phyloP scores from a whole-genome alignment of 192 early-diverging fungal genomes.

The Ambispora gerdemannii region DNA sequence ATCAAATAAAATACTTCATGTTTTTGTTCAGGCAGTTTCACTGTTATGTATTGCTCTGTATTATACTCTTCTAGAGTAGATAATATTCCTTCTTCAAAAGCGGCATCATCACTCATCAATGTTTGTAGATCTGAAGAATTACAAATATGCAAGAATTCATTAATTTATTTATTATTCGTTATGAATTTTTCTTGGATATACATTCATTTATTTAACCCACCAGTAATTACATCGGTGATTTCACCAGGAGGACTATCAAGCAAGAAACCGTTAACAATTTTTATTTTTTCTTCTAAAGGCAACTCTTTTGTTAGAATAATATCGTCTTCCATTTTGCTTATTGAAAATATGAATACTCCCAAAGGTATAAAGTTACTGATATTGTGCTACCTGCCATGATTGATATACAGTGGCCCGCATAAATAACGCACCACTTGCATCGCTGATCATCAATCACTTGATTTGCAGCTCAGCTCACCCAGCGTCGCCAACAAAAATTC shows the following conservation, averaged over 20 bases:
- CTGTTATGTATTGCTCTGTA: constrained; percentile 75
- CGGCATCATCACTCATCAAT: constrained; percentile 75
- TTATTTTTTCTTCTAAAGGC: constrained; percentile 58
- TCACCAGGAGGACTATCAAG: constrained; percentile 93
- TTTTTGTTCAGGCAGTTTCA: constrained; percentile 63
- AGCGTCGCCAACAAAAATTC: too few species aligned
- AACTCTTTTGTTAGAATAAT: background rate
- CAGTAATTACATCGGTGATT: constrained; percentile 94
- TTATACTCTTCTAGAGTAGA: constrained; percentile 78
- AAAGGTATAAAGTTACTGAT: too few species aligned
- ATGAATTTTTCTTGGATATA: background rate
- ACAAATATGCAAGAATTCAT: background rate
- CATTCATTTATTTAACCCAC: constrained; percentile 45
- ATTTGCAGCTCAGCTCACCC: too few species aligned
- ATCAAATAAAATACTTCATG: constrained; percentile 43
- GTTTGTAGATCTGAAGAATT: constrained; percentile 75
- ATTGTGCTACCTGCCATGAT: too few species aligned
- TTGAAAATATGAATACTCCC: too few species aligned
- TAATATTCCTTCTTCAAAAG: constrained; percentile 65
- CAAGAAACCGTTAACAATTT: constrained; percentile 74
- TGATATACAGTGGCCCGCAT: too few species aligned
- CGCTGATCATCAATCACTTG: too few species aligned
- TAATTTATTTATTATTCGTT: constrained; percentile 10
- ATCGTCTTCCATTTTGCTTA: too few species aligned
- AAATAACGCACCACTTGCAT: too few species aligned